A percentile compares a stretch with the other conserved stretches of the same genome.
phyloP scores from a whole-genome alignment of 768 basidiomycete species.

The Mycena haematopus region DNA sequence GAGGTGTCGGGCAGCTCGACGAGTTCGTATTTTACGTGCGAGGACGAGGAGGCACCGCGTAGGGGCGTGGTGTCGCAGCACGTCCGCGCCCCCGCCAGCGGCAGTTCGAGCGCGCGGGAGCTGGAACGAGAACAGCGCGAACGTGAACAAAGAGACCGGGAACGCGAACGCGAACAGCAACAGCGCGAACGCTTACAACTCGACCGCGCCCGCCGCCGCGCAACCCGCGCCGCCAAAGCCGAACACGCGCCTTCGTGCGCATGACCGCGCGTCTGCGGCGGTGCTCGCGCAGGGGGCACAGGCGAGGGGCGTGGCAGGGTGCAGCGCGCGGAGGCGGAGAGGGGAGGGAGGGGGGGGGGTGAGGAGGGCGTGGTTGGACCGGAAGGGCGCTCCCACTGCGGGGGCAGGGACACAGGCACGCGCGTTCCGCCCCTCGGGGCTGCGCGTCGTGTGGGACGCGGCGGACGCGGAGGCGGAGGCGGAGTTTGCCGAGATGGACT shows the following conservation, averaged over 20 bases:
- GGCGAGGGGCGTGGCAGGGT: slow-evolving; percentile 3
- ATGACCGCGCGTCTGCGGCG: slow-evolving; percentile 25
- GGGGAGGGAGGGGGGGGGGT: slow-evolving; percentile 19
- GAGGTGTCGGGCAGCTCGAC: slow-evolving; percentile 20
- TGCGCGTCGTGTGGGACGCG: slow-evolving; percentile 18
- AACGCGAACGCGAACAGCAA: too few relatives aligned
- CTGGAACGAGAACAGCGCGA: too few relatives aligned
- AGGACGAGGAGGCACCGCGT: slow-evolving; percentile 5
- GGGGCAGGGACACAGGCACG: slow-evolving; percentile 8
- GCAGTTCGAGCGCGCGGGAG: too few relatives aligned
- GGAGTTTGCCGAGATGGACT: background rate
- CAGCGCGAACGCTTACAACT: too few relatives aligned
- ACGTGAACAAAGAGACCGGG: too few relatives aligned
- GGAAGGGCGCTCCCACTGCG: background rate
- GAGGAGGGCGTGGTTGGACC: slow-evolving; percentile 23
- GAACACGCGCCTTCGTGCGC: slow-evolving; percentile 26
- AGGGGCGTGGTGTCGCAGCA: slow-evolving; percentile 17
- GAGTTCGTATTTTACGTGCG: slow-evolving; percentile 29
- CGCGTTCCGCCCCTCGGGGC: slow-evolving; percentile 23
- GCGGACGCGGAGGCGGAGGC: slow-evolving; percentile 4
- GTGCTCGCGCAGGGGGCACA: slow-evolving; percentile 17
- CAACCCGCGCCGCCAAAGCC: slow-evolving; percentile 6
- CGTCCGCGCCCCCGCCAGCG: too few relatives aligned
- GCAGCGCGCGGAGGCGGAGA: slow-evolving; percentile 23
- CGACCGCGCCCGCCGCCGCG: too few relatives aligned